Evolutionary conservation across 140 eudicot species (phyloP), one percentile per base, ranked within the genome.

Genomic region (Ambrosia hybrid): DNA sequence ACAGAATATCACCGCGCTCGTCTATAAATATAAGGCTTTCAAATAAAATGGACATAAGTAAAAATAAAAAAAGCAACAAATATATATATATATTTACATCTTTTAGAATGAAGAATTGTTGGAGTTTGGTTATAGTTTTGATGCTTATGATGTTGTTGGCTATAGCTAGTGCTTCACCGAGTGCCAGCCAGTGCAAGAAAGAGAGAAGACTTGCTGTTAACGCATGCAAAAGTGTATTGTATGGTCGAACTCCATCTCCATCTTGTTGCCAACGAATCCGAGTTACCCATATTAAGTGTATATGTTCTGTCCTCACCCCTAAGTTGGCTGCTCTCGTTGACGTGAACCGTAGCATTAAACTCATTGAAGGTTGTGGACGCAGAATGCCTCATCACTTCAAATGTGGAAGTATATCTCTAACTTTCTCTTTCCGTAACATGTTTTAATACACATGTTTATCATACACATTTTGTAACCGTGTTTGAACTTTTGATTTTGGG

Each of bases 331-430:
- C 84, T 13, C 82, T 85, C 0, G 34, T 85, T 48, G 36, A 85
- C 13, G 73, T 52, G 49, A 79, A 72, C 17, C 78, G 61, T 3
- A 61, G 71, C 46, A 63, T 79, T 33, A 79, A 77, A 51, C 80
- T 85, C 16, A 62, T 85, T 5, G 61, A 82, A 77, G 86, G 86
- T 57, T 85, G 89, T 67, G 86, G 89, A 43, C 71, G 89, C 1
- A 78, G 68, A 4, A 41, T 85, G 51, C 89, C 86, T 67, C 86
- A 51, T 58, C 80, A 75, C 74, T 85, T 73, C 79, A 78, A 84
- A 69, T 84, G 89, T 48, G 89, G 89, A 55, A 77, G 88, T 84
- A 80, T 73, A 58, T 39, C 8, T 43, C 71, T 30, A 41, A 41
- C n/a, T 30, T 55, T 72, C 61, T 62, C 63, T 16, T 5, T 26